Evolutionary conservation across 805 yeast genomes (phyloP), one percentile per base, ranked within the genome.

Genomic region (Candida fluviatilis): DNA sequence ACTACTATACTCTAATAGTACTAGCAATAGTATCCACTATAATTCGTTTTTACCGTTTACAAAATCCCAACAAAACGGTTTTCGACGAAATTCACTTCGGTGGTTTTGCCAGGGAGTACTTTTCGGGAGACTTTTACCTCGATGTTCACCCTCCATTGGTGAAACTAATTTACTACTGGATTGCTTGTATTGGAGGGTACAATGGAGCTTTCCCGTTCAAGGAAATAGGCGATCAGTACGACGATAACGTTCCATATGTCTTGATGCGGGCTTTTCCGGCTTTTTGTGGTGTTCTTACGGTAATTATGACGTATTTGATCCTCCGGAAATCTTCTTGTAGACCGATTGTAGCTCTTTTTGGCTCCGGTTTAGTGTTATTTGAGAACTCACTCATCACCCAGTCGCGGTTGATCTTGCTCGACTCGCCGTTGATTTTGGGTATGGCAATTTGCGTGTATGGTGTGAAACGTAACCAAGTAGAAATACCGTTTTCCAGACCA

Each of bases 101-200:
- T 5, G 58, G 60, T 1, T 66, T 56, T 46, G 64, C 68, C 6
- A 49, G 56, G 31, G 62, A 68, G 26, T 78, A 79, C 57, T 69
- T 69, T 46, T 64, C 64, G 36, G 85, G 86, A 17, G 66, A 72
- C 29, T 82, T 77, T 55, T 82, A 80, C 58, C 65, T 82, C 49
- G 89, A 82, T 50, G 81, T 81, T 18, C 83, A 82, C 46, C 90
- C 91, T 8, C 90, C 91, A 4, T 61, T 84, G 36, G 80, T 75
- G 27, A 79, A 81, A 47, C 59, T 84, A 58, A 55, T 80, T 10
- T 80, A 71, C 49, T 78, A 76, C 21, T 66, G 73, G 38, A 62
- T 80, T 5, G 81, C 80, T 2, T 58, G 64, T 43, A 27, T 76
- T 13, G 68, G 67, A 25, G 80, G 82, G 4, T 79, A 73, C 61